Evolutionary conservation across 352 stramenopile species (phyloP), one percentile per base, ranked within the genome.

Genomic region (Phytopythium chamaehyphon): DNA sequence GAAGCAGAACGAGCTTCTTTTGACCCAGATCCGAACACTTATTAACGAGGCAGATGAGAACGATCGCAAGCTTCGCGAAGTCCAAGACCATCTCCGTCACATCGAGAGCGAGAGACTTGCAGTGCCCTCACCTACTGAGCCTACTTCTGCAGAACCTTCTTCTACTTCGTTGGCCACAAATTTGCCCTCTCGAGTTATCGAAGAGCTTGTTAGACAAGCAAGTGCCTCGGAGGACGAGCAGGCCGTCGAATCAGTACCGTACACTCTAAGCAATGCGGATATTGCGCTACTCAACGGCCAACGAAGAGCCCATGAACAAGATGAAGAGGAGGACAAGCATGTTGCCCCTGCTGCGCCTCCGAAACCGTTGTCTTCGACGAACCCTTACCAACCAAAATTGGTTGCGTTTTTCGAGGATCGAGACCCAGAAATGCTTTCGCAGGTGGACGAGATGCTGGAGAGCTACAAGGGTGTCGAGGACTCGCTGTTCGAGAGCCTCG

Each of bases 391-490:
- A 18, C 57, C 66, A 43, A 66, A 70, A 36, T 58, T 93, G 5
- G 54, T 88, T 1, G 56, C 66, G 3, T 90, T 91, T 54, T 86
- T 91, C 24, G 21, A 76, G 39, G 62, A 81, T 22, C 75, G 76
- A 18, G 83, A 93, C 43, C 77, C 76, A n/a, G 61, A 72, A 10
- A 83, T 86, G 55, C 44, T 93, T 1, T 19, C 57, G 0, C 59
- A 88, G 54, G 78, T 93, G 35, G 80, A 93, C n/a, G 64, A 80
- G 6, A 91, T 91, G 80, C 64, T 93, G 2, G 54, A 66, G 31
- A 90, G 60, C 52, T 93, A 93, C 59, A 62, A 60, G 15, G 83
- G 80, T 26, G 80, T 91, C 14, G 83, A 93, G 51, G 62, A 67
- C 11, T 85, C 71, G 50, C 66, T 93, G 6, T 89, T 93, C 39